These are phyloP conservation scores for Schoenoplectus triqueter DNA, from an alignment of 202 grass and related monocot genomes.

Conservation along the genomic window DNA sequence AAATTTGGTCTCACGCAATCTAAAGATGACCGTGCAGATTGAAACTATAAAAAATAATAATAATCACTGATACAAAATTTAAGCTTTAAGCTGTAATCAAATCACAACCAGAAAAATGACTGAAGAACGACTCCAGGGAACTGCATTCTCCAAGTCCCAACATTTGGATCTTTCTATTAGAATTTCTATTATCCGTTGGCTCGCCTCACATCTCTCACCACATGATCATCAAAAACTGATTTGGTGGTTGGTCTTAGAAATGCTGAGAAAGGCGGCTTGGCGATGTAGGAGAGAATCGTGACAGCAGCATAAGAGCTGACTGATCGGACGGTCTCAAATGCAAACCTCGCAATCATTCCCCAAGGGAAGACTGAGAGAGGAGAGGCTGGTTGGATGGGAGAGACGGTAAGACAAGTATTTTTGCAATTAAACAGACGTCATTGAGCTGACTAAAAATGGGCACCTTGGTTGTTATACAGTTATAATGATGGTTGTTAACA, in stretches of 20 bases:
- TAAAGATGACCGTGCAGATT: not conserved
- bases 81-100: conserved; percentile 7
- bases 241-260: conserved; percentile 20
- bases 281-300: conserved; percentile 24
- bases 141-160: not conserved
- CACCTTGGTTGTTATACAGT: not conserved
- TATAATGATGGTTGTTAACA: not conserved
- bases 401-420: not conserved
- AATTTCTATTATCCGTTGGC: not conserved
- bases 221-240: conserved; percentile 26
- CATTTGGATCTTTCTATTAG: not conserved
- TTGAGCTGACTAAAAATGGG: conserved; percentile 20
- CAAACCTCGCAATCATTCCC: conserved; percentile 33
- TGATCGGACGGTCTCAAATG: conserved; percentile 20
- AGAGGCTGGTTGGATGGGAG: conserved; percentile 15
- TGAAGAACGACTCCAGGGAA: conserved; percentile 17
- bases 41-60: conserved; percentile 20
- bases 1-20: not conserved
- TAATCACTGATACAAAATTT: conserved; percentile 17
- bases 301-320: conserved; percentile 24
- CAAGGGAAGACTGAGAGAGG: not conserved
- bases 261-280: conserved; percentile 1
- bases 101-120: conserved; percentile 21
- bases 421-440: not conserved
- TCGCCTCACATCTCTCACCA: not conserved